phyloP scores from a whole-genome alignment of 2,329 filamentous ascomycete genomes.

The Pseudohalonectria lignicola region DNA sequence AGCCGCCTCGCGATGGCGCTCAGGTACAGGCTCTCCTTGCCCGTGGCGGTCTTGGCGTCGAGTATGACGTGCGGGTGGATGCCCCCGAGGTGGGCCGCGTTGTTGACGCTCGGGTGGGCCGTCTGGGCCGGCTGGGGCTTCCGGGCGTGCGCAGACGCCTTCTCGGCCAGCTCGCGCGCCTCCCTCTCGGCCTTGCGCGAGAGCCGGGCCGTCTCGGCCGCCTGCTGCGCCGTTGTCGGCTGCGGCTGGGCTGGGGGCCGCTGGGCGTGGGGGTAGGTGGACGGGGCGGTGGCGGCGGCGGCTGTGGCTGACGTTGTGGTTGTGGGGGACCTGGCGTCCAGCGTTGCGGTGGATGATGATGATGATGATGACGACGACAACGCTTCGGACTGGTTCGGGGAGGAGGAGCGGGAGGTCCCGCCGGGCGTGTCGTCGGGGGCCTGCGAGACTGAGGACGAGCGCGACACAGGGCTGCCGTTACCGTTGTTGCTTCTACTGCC shows the following conservation, averaged over 20 bases:
- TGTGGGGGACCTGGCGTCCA: slow-evolving; percentile 3
- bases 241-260: slow-evolving; percentile 7
- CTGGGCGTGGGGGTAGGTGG: slow-evolving; percentile 2
- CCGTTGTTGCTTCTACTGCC: background rate
- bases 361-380: slow-evolving; percentile 9
- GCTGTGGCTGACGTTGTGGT: slow-evolving; percentile 4
- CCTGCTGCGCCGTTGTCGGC: slow-evolving; percentile 38
- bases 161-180: slow-evolving; percentile 43
- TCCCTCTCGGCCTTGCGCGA: slow-evolving; percentile 45
- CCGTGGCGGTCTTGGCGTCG: slow-evolving; percentile 67
- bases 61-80: slow-evolving; percentile 59
- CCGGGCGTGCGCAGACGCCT: slow-evolving; percentile 42
- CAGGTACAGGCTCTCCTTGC: slow-evolving; percentile 64
- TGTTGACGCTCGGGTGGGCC: slow-evolving; percentile 43
- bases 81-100: slow-evolving; percentile 43
- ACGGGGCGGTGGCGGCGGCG: slow-evolving; percentile 10
- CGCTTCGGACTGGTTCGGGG: too few species aligned
- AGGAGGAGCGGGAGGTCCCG: slow-evolving; percentile 8
- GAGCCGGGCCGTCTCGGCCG: slow-evolving; percentile 50
- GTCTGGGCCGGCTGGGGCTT: slow-evolving; percentile 37
- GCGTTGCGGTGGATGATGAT: slow-evolving; percentile 3
- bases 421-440: too few species aligned
- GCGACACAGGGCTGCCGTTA: background rate
- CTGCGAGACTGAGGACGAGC: background rate
- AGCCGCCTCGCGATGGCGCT: slow-evolving; percentile 47